Percentiles rank a stretch among this genome's conserved stretches.
phyloP scores from a whole-genome alignment of 176 grass and related monocot species.

The Triticum aestivum region IWGSC_CS_RefSeq_v2.1 NC_057803.1:437596670-437597169 shows the following conservation, averaged over 20 bases:
- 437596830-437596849: slow-evolving; percentile 43
- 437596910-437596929: slow-evolving; percentile 15
- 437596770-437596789: slow-evolving; percentile 47
- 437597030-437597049: slow-evolving; percentile 44
- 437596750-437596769: slow-evolving; percentile 54
- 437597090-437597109: slow-evolving; percentile 37
- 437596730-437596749: slow-evolving; percentile 72
- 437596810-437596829: slow-evolving; percentile 35
- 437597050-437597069: slow-evolving; percentile 47
- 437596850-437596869: slow-evolving; percentile 40
- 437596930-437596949: slow-evolving; percentile 36
- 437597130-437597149: slow-evolving; percentile 26
- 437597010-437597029: slow-evolving; percentile 30
- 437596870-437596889: slow-evolving; percentile 32
- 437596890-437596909: slow-evolving; percentile 27
- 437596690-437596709: slow-evolving; percentile 23
- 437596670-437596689: slow-evolving; percentile 16
- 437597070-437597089: slow-evolving; percentile 54
- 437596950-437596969: slow-evolving; percentile 40
- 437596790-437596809: slow-evolving; percentile 18
- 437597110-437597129: slow-evolving; percentile 18
- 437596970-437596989: slow-evolving; percentile 47
- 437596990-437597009: slow-evolving; percentile 33
- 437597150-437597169: slow-evolving; percentile 32
- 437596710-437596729: slow-evolving; percentile 77